Base-by-base conservation (phyloP, 73 alveolate species). In the Stentor coeruleus region DNA sequence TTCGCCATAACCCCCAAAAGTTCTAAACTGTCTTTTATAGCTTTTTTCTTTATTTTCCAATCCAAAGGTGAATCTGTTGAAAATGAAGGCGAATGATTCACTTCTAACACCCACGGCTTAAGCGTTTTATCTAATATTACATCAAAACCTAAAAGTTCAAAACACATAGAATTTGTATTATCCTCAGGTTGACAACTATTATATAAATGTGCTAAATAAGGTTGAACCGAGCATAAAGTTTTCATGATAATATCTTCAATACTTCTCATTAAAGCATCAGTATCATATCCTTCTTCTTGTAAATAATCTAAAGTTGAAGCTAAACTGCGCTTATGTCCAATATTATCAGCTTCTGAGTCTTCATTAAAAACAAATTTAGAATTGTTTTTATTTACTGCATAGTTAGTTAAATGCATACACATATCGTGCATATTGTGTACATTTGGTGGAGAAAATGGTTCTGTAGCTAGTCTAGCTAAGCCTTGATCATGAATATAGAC, bases 401-500 rank as follows among this genome's bases (percentile, higher is more conserved):
- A 88, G 59, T 88, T 88, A 3, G 93, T 88, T 2, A 88, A 84
- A 85, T 88, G 93, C 93, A 88, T 88, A 30, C 87, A 84, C 75
- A 85, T 76, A 49, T 76, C 84, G 15, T 58, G 39, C 35, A 86
- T 55, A 79, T 88, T 88, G 49, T 59, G 58, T 57, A 77, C 84
- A n/a, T 40, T 39, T 15, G 93, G 93, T 36, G 41, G 84, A 28
- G 39, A 73, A 91, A 84, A 93, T 72, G 87, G 79, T 15, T 92
- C 95, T 58, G 95, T 94, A 3, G 98, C 88, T 35, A 94, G 91
- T 57, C 98, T 38, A 0, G 97, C 98, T 39, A 94, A 86, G 0
- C 98, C 98, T 76, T 91, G 95, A 81, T 90, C 82, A 77, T 91
- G 93, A 86, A 94, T 81, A 87, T 89, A 94, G 84, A 94, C 90